Evolutionary conservation across 106 monocot genomes (phyloP), one percentile per base, ranked within the genome.

Genomic region (Dioscorea zingiberensis): DNA sequence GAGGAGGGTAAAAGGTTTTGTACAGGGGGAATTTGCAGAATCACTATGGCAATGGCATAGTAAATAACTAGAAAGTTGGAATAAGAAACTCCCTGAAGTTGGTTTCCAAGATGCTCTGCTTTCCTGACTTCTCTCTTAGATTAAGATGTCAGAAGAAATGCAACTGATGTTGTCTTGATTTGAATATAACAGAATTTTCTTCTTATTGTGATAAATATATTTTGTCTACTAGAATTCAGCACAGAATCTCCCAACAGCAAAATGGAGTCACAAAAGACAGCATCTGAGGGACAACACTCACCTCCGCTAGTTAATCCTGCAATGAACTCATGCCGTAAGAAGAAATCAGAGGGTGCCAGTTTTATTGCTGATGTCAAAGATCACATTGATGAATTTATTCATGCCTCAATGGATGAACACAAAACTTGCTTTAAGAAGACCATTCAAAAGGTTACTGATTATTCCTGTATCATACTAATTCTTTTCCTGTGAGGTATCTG

Each of bases 321-420:
- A 7, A 57, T 70, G 65, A 21, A 59, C 21, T 82, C 87, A 44
- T 87, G 87, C 22, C 59, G 82, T 19, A 83, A 83, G 73, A 87
- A 83, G 66, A 83, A 79, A 30, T 71, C 87, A 7, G 82, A 87
- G 48, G 60, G 48, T 48, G 64, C 73, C n/a, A 74, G 59, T 62
- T 87, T 87, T 58, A 1, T 87, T n/a, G 76, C 22, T 12, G 72
- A 70, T 27, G 8, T 81, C 17, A 75, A 30, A 55, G 76, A 81
- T 45, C 81, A 81, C 63, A 57, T 76, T 25, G 81, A 81, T 47
- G 81, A 81, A 47, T 81, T 81, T 48, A 28, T 81, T 62, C 60
- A 81, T 68, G 71, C 81, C 48, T 81, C 81, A 59, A 68, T 75
- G 81, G 81, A 81, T 13, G 81, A 81, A 58, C 81, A 81, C 63